Conservation (phyloP, 148 eudicot species). For the Heliamphora exappendiculata region DNA sequence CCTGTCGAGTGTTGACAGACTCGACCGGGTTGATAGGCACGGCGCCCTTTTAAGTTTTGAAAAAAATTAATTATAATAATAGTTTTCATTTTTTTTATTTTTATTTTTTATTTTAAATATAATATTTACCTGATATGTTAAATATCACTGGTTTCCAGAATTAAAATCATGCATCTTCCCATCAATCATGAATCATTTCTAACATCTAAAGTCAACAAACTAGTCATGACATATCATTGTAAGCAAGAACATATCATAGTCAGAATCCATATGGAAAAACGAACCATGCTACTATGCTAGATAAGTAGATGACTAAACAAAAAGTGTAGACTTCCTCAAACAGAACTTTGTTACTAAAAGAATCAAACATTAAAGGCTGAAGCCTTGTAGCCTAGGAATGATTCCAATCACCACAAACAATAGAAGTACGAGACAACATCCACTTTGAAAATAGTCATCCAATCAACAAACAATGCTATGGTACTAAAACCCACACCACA, state of each 20-base stretch:
- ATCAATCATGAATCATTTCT: background rate
- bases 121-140: no score
- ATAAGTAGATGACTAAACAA: background rate
- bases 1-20: no score
- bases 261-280: background rate
- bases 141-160: no score
- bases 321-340: conserved; percentile 1
- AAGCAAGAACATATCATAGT: background rate
- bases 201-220: background rate
- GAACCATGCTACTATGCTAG: background rate
- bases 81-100: no score
- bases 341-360: conserved; percentile 13
- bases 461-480: background rate
- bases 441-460: background rate
- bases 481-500: background rate
- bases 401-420: background rate
- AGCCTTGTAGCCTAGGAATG: background rate
- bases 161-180: no score
- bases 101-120: no score
- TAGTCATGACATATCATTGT: background rate
- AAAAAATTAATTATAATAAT: no score
- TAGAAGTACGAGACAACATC: background rate
- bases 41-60: no score
- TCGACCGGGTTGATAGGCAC: no score
- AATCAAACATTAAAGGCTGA: background rate